Percentiles rank a stretch among this genome's conserved stretches.
These are phyloP conservation scores for Epichloe brachyelytri DNA, from an alignment of 2,329 filamentous ascomycete genomes.

Conservation along the genomic window DNA sequence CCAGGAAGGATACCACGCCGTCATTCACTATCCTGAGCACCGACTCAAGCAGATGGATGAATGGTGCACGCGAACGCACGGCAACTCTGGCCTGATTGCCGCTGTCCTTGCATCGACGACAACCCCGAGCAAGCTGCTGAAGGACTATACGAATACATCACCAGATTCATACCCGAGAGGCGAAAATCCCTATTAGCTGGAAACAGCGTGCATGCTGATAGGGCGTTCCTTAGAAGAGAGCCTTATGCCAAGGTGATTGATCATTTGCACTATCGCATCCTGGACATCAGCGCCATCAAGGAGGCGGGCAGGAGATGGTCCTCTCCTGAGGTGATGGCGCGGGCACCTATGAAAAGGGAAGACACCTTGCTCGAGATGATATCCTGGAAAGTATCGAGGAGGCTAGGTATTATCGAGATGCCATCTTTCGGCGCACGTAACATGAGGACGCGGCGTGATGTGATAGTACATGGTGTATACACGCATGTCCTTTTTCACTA, in stretches of 20 bases:
- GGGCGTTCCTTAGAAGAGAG: constrained; percentile 59
- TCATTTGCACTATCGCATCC: constrained; percentile 76
- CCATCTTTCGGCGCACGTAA: constrained; percentile 42
- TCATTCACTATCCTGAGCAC: constrained; percentile 60
- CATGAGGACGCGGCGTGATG: background rate
- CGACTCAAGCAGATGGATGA: constrained; percentile 69
- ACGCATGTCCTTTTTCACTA: background rate
- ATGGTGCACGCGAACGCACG: constrained; percentile 80
- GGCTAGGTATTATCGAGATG: constrained; percentile 67
- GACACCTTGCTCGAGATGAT: constrained; percentile 76
- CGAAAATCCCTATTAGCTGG: constrained; percentile 67
- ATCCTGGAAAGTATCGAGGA: constrained; percentile 93
- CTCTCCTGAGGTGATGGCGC: constrained; percentile 28
- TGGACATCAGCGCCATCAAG: constrained; percentile 88
- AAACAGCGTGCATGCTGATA: constrained; percentile 87
- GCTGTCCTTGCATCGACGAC: constrained; percentile 62
- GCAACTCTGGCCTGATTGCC: constrained; percentile 65
- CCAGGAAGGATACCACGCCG: constrained; percentile 60
- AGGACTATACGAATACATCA: constrained; percentile 66
- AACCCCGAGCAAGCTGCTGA: constrained; percentile 61
- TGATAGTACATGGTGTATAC: background rate
- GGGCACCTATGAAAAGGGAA: constrained; percentile 58
- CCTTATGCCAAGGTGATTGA: constrained; percentile 64
- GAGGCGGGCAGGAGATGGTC: constrained; percentile 81
- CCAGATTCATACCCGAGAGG: constrained; percentile 52